Base-by-base conservation (phyloP, 2,329 filamentous ascomycete species). In the Monilinia fructicola region DNA sequence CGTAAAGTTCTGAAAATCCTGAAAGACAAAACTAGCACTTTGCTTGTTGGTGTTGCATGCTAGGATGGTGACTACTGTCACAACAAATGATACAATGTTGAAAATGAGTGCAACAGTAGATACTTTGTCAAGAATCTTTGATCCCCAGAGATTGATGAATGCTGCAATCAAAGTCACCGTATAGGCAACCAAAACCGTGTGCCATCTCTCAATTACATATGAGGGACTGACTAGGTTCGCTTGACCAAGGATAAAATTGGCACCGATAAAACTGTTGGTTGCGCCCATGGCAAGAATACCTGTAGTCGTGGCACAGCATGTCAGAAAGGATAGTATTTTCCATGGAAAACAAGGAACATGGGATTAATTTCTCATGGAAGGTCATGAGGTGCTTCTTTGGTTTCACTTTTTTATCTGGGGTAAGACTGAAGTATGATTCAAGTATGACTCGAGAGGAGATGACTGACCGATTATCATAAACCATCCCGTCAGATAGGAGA, bases 221-320 rank as follows among this genome's bases (percentile, higher is more conserved):
- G 75, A 74, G 0, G 81, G 81, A 66, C 83, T 79, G 61, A 82
- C 81, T 9, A 86, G 76, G 50, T 85, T 83, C 12, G 81, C 82
- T 70, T 82, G 80, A 5, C 83, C 84, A 0, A 86, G 80, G 42
- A 85, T 76, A 73, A 86, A 86, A 67, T 85, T 85, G 21, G 83
- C 81, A 0, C 78, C 78, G 64, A 86, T 81, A 66, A 81, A 84
- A 71, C 83, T 83, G 71, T 85, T 84, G 0, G 81, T 81, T 16
- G 83, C 82, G 7, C 83, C 83, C 81, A 84, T 84, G 2, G 81
- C 80, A 2, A 84, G 64, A 28, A 75, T 71, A 55, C 72, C 69
- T 71, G 53, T 71, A 54, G 69, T 67, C 69, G 52, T 18, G 26
- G 14, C 35, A 61, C 28, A 26, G 18, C 44, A 42, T 10, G 60